These are phyloP conservation scores for Fusarium sp. DNA, from an alignment of 2,329 filamentous ascomycete species.

Conservation along the genomic window DNA sequence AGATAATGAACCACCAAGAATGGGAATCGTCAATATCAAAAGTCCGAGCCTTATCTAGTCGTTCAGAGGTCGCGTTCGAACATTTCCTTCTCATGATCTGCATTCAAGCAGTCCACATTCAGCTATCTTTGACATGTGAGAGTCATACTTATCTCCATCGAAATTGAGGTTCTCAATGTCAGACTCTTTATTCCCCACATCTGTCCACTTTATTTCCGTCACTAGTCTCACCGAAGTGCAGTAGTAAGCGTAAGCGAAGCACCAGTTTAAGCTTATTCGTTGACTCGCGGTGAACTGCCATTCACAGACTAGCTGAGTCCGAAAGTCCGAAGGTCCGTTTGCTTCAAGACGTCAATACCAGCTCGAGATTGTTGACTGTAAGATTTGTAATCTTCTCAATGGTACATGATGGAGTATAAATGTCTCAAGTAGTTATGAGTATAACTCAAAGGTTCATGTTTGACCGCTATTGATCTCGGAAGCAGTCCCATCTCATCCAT, in stretches of 20 bases:
- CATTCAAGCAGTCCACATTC: no score
- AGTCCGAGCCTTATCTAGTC: no score
- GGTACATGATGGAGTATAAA: background rate
- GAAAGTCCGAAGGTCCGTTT: background rate
- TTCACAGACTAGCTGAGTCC: conserved; percentile 1
- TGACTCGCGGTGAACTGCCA: background rate
- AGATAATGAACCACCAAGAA: no score
- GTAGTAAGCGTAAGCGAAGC: background rate
- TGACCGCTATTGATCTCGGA: background rate
- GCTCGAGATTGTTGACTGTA: background rate
- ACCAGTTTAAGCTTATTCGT: conserved; percentile 13
- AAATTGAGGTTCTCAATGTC: background rate
- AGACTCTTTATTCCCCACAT: background rate
- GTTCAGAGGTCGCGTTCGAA: no score
- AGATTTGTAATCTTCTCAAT: background rate
- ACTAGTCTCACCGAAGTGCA: background rate
- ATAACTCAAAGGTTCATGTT: accelerated
- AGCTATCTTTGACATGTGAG: no score
- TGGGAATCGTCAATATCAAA: no score
- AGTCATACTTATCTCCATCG: accelerated
- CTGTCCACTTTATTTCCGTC: background rate
- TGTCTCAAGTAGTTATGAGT: background rate
- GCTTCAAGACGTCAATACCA: no score
- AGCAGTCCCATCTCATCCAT: background rate
- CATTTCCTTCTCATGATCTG: no score